Evolutionary conservation across 768 basidiomycete genomes (phyloP), one percentile per base, ranked within the genome.

Genomic region (Trametes sanguinea): DNA sequence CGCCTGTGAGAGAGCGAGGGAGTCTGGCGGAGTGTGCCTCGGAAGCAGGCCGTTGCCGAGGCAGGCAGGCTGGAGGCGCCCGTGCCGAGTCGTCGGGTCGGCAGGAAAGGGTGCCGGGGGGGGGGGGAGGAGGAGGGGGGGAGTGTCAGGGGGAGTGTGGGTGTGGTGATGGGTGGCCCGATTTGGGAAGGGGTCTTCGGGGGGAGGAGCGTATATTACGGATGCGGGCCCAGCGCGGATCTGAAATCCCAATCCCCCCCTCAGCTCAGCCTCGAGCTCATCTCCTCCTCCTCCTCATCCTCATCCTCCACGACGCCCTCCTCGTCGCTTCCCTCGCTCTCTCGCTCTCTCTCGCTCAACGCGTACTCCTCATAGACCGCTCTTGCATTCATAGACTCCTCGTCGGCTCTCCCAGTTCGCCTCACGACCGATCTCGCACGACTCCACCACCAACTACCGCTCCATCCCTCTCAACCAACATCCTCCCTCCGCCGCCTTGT

Each of bases 161-260:
- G 17, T 5, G 47, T 9, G 22, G 37, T 58, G 57, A 58, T 58
- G 57, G 39, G 16, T 7, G 6, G 29, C 57, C 57, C 40, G 57
- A 58, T 58, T 43, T 30, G 57, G 57, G 9, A n/a, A 17, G 40
- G 57, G 50, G 57, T 48, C 47, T 51, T 42, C 47, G 57, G 57
- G 40, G 39, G 57, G 42, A 35, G 57, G 57, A 47, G 35, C 45
- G 60, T 65, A 65, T 65, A 65, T 61, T 65, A 65, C 56, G 57
- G 50, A 59, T 59, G 57, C 57, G 57, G 55, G 32, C 59, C 40
- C 59, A 30, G 51, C 52, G 59, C 59, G 51, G 59, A 53, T 54
- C 59, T 60, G 33, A 37, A 55, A 61, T 58, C 55, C 58, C 51
- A 54, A 35, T 42, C 53, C 51, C 51, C 32, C 27, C 57, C 54